Evolutionary conservation across 768 basidiomycete species (phyloP).

Genomic region (Tylopilus subfusipes): DNA sequence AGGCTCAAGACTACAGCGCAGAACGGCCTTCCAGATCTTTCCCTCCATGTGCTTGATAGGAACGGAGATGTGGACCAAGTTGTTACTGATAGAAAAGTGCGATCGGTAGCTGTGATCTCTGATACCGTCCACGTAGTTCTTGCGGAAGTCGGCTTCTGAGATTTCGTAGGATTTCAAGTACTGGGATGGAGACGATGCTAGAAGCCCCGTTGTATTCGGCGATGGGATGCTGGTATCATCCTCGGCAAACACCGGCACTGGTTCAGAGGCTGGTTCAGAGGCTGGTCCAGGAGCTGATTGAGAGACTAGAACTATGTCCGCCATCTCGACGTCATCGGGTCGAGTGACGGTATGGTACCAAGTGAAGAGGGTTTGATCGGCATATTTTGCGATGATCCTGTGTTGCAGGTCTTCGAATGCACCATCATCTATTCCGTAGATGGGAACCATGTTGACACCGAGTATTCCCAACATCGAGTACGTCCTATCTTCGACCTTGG

Average conservation of each 20-base stretch:
- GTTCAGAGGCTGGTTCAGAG: background rate
- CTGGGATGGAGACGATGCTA: constrained; percentile 23
- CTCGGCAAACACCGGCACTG: background rate
- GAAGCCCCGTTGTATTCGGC: constrained; percentile 19
- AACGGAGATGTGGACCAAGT: constrained; percentile 17
- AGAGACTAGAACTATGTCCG: background rate
- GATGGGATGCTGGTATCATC: background rate
- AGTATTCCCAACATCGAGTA: constrained; percentile 32
- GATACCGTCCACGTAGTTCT: constrained; percentile 16
- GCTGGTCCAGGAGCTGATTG: background rate
- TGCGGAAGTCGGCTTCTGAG: constrained; percentile 17
- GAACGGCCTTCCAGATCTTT: constrained; percentile 20
- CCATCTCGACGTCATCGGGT: constrained; percentile 13
- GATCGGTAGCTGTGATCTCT: constrained; percentile 9
- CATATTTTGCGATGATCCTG: constrained; percentile 16
- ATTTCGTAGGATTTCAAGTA: constrained; percentile 23
- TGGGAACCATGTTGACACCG: constrained; percentile 13
- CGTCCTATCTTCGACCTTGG: constrained; percentile 25
- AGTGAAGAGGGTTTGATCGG: constrained; percentile 28
- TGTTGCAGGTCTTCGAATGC: constrained; percentile 27
- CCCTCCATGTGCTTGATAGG: constrained; percentile 18
- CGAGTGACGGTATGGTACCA: constrained; percentile 16
- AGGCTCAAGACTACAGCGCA: constrained; percentile 23
- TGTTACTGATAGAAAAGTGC: constrained; percentile 19
- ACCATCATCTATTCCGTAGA: constrained; percentile 25